These are phyloP conservation scores for Amborella trichopoda DNA, from an alignment of 164 flowering plant genomes.

Conservation along the genomic window DNA sequence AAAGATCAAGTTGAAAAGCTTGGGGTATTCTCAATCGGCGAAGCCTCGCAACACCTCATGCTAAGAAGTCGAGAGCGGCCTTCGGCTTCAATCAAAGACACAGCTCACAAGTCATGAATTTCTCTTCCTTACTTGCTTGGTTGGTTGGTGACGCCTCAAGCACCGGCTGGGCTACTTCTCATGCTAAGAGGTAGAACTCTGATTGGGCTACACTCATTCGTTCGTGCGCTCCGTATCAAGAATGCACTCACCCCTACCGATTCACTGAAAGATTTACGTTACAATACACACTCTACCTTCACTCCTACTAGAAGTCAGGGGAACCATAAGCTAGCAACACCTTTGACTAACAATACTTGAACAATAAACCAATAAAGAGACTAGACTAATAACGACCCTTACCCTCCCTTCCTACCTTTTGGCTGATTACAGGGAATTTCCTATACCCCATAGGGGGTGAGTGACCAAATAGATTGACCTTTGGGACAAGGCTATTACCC, in stretches of 20 bases:
- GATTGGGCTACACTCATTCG: neutral
- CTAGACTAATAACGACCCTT: neutral
- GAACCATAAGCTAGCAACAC: conserved; percentile 1
- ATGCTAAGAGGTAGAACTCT: no score
- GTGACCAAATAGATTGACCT: neutral
- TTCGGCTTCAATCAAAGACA: no score
- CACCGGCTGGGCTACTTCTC: no score
- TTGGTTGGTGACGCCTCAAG: no score
- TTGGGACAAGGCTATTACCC: no score
- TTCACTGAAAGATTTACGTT: no score
- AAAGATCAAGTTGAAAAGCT: no score
- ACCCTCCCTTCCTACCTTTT: neutral
- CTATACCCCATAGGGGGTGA: neutral
- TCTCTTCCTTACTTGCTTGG: no score
- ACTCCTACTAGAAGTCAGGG: neutral
- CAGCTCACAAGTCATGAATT: no score
- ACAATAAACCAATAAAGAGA: neutral
- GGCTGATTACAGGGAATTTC: neutral
- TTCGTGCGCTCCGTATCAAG: neutral
- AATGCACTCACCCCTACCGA: neutral
- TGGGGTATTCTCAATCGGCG: no score
- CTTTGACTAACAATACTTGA: neutral
- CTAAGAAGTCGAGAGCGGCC: no score
- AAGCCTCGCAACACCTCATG: no score
- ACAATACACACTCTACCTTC: neutral